Percentiles rank a stretch among this genome's conserved stretches.
phyloP scores from a whole-genome alignment of 2,329 filamentous ascomycete genomes.

The Xylaria sp. region DNA sequence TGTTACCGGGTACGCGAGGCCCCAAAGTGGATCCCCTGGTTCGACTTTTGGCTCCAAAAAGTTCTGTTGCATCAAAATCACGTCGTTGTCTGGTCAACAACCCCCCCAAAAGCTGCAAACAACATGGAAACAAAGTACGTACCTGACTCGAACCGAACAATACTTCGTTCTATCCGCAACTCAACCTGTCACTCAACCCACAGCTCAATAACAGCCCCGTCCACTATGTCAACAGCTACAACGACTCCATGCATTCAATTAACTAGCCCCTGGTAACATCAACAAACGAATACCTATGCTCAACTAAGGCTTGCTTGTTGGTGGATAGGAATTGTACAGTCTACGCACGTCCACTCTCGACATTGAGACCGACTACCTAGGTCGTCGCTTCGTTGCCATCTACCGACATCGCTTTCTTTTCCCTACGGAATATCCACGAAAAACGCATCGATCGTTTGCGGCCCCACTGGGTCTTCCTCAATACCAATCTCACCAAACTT shows the following conservation, averaged over 20 bases:
- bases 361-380: not conserved
- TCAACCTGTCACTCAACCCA: not conserved
- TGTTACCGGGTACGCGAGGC: not conserved
- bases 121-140: too few relatives aligned
- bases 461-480: slow-evolving; percentile 6
- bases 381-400: not conserved
- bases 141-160: too few relatives aligned
- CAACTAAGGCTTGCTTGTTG: not conserved
- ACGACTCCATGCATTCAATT: not conserved
- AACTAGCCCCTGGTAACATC: not conserved
- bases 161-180: too few relatives aligned
- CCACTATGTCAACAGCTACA: not conserved
- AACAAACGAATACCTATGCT: not conserved
- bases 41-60: not conserved
- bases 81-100: not conserved
- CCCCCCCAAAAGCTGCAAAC: too few relatives aligned
- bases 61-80: not conserved
- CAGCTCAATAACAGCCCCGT: not conserved
- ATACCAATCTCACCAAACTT: not conserved
- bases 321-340: slow-evolving; percentile 3
- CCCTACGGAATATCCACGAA: not conserved
- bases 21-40: not conserved
- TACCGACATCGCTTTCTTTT: slow-evolving; percentile 10
- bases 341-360: slow-evolving; percentile 1
- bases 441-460: too few relatives aligned